Base-by-base conservation (phyloP, 2,329 filamentous ascomycete species). In the Tricladium varicosporioides region DNA sequence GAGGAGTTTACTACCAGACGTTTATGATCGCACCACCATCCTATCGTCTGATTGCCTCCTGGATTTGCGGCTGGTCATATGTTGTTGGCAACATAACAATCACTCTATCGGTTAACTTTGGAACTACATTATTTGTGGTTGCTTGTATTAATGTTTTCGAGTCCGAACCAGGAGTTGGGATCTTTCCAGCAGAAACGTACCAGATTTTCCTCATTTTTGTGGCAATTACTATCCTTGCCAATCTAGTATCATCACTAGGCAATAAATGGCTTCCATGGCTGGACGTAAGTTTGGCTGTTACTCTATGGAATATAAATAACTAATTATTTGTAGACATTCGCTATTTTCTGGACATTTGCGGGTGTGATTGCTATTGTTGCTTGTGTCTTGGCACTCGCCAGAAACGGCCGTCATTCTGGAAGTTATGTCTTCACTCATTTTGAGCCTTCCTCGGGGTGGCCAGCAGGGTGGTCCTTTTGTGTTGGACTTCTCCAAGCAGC, bases 11-110 rank as follows among this genome's bases (percentile, higher is more conserved):
- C 75, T 90, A 89, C 71, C 86, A 89, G 73, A 85, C 87, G 2
- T 90, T 87, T 68, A 89, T 89, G 85, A 79, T 91, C 11, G 79
- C 86, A 0, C 79, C 85, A 14, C 67, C 78, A 15, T 72, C 71
- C 15, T 88, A 80, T 74, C 82, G 86, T 43, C 80, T 79, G 53
- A 73, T 87, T 33, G 77, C 84, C 27, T 84, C 85, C 42, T 91
- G 84, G 84, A 81, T 88, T 56, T 87, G 84, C 64, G 87, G 87
- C 59, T 91, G 87, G 87, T 76, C 85, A 18, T 91, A 88, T 66
- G 81, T 89, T 22, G 83, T 89, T 40, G 88, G 88, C 56, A 91
- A 91, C 74, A 86, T 91, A 68, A 89, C 86, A 63, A 91, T 92
- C 66, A 91, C 87, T 0, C 77, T 91, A 19, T 80, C 87, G 18